phyloP scores from a whole-genome alignment of 2,329 filamentous ascomycete species.

The Triangularia verruculosa region DNA sequence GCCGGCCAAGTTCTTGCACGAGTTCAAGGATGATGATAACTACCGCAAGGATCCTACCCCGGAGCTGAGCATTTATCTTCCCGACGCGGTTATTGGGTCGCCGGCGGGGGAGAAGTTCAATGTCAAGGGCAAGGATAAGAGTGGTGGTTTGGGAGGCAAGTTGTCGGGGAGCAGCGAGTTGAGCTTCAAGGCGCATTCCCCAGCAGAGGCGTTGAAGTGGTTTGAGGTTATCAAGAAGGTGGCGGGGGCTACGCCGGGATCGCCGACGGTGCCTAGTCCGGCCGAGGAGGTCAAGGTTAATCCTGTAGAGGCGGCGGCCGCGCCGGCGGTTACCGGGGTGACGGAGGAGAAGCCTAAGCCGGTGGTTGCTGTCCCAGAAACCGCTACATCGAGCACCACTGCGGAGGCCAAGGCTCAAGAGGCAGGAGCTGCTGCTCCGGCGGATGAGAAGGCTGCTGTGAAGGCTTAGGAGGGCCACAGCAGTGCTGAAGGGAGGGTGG shows the following conservation, averaged over 20 bases:
- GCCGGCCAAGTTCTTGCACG: conserved; percentile 83
- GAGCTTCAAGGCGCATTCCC: conserved; percentile 80
- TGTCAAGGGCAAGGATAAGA: conserved; percentile 90
- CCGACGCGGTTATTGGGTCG: conserved; percentile 76
- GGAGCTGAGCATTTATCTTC: conserved; percentile 86
- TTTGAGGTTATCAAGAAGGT: conserved; percentile 66
- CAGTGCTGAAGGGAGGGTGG: not conserved
- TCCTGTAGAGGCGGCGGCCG: conserved; percentile 21
- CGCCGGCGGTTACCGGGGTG: conserved; percentile 19
- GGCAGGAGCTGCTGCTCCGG: conserved; percentile 35
- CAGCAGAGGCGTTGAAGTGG: conserved; percentile 81
- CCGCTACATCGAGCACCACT: conserved; percentile 6
- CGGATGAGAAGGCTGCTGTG: conserved; percentile 11
- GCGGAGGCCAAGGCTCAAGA: conserved; percentile 44
- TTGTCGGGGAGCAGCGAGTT: conserved; percentile 78
- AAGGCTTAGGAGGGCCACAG: not conserved
- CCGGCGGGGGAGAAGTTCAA: conserved; percentile 81
- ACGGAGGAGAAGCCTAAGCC: conserved; percentile 24
- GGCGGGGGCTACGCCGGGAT: conserved; percentile 50
- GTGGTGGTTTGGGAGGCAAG: conserved; percentile 75
- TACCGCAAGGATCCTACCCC: conserved; percentile 69
- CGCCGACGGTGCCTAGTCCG: conserved; percentile 34
- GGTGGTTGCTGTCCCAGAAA: conserved; percentile 15
- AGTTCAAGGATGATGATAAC: conserved; percentile 90
- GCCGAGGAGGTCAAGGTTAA: conserved; percentile 30